phyloP scores from a whole-genome alignment of 768 basidiomycete species.

The Nevesoporus exiguus region DNA sequence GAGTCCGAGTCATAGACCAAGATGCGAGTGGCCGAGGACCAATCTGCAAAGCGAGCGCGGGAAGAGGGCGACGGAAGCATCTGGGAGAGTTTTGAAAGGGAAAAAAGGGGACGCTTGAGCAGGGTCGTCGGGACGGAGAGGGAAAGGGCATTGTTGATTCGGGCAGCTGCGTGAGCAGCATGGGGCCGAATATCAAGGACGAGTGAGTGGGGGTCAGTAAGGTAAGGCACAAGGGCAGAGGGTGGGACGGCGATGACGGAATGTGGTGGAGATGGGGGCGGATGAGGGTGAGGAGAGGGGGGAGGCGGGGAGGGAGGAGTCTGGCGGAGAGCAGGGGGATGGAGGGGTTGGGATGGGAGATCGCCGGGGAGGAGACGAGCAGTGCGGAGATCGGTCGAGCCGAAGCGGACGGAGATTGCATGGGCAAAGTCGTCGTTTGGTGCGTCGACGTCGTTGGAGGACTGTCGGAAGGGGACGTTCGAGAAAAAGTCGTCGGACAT shows the following conservation, averaged over 20 bases:
- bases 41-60: conserved; percentile 56
- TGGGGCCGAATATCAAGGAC: conserved; percentile 89
- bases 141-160: conserved; percentile 69
- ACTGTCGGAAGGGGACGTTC: conserved; percentile 25
- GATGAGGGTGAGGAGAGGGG: conserved; percentile 25
- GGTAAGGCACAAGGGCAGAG: conserved; percentile 27
- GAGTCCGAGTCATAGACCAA: conserved; percentile 88
- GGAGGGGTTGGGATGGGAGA: conserved; percentile 11
- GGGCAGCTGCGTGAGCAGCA: conserved; percentile 62
- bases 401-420: conserved; percentile 50
- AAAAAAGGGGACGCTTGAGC: conserved; percentile 86
- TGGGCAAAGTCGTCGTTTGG: conserved; percentile 48
- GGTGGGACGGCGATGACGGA: conserved; percentile 28
- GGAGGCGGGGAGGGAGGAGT: neutral
- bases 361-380: conserved; percentile 34
- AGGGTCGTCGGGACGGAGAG: conserved; percentile 93
- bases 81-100: conserved; percentile 67
- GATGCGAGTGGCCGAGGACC: conserved; percentile 59
- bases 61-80: conserved; percentile 71
- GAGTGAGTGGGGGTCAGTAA: conserved; percentile 44
- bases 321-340: conserved; percentile 5
- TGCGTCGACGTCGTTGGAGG: conserved; percentile 12
- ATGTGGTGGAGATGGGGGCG: conserved; percentile 4
- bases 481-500: conserved; percentile 43
- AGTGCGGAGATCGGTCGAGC: conserved; percentile 35